Evolutionary conservation across 176 grass and related monocot genomes (phyloP), one percentile per base, ranked within the genome.

Genomic region (Aegilops sharonensis): DNA sequence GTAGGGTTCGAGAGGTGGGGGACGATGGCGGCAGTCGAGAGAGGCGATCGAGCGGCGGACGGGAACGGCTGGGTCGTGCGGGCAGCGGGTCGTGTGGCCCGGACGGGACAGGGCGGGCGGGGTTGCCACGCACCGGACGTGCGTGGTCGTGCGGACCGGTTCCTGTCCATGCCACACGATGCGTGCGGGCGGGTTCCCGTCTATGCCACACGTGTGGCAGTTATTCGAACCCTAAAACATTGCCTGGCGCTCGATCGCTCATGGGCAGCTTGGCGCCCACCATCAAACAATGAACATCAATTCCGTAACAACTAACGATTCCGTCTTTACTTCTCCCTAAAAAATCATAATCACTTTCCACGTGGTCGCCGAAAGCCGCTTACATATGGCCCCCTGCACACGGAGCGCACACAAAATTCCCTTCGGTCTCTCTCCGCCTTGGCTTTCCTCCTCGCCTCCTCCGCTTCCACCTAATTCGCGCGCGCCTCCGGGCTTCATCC

Each of bases 401-500:
- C 13, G 8, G 37, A 39, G 54, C 45, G 72, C 39, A 48, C 20
- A 23, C 57, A 35, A 43, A 11, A 43, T 48, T 71, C 36, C 15
- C 13, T 39, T 37, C 45, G 14, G 10, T 69, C 81, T 63, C 63
- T 32, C 63, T 77, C 34, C 32, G 35, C 47, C 34, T 36, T n/a
- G 9, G 52, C 18, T 67, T 27, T 50, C 73, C 40, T 68, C 64
- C 3, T 27, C 24, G 42, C 6, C 45, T 72, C 20, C 63, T 5
- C 70, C 8, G 69, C 37, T 25, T 80, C 81, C 48, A 32, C 66
- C 81, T 11, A 21, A 23, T 11, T 62, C 57, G 14, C 37, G 34
- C 83, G 60, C 83, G 42, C 81, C 74, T 30, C 71, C 39, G n/a
- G 70, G 39, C 29, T 60, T 27, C 27, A 61, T 18, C 69, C 63